phyloP scores from a whole-genome alignment of 257 asterid species.

The Forsythia viridissima region DNA sequence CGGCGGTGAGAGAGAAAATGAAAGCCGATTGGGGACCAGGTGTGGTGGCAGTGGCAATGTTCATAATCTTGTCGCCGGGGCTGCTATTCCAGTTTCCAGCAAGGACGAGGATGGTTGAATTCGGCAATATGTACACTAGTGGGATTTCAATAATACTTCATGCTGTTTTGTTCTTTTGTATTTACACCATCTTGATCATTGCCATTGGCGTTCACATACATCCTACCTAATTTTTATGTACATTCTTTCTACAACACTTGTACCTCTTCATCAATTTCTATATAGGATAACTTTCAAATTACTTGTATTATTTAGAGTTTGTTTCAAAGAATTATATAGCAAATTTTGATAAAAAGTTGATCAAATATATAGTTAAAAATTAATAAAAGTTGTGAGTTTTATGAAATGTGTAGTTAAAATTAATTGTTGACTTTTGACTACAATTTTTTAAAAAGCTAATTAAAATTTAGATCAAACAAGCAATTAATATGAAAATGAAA shows the following conservation, averaged over 20 bases:
- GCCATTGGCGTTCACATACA: constrained; percentile 58
- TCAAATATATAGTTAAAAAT: no score
- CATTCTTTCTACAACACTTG: neutral
- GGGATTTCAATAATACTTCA: constrained; percentile 58
- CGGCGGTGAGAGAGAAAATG: neutral
- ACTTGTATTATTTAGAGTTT: no score
- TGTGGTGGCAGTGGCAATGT: constrained; percentile 61
- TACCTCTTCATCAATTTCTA: no score
- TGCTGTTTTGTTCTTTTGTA: constrained; percentile 49
- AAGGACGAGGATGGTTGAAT: constrained; percentile 54
- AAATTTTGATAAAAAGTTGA: no score
- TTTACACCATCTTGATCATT: constrained; percentile 54
- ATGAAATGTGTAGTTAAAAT: no score
- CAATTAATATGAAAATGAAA: no score
- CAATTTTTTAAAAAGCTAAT: no score
- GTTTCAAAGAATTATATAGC: no score
- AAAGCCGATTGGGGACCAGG: constrained; percentile 58
- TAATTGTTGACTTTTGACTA: no score
- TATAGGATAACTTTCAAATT: no score
- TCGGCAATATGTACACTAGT: constrained; percentile 67
- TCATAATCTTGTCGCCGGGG: constrained; percentile 58
- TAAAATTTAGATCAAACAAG: no score
- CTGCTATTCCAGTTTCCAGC: constrained; percentile 63
- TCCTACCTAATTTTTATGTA: constrained; percentile 26
- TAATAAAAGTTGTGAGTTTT: no score